Percentiles rank a stretch among this genome's conserved stretches.
phyloP scores from a whole-genome alignment of 805 yeast species.

The Priceomyces medius region DNA sequence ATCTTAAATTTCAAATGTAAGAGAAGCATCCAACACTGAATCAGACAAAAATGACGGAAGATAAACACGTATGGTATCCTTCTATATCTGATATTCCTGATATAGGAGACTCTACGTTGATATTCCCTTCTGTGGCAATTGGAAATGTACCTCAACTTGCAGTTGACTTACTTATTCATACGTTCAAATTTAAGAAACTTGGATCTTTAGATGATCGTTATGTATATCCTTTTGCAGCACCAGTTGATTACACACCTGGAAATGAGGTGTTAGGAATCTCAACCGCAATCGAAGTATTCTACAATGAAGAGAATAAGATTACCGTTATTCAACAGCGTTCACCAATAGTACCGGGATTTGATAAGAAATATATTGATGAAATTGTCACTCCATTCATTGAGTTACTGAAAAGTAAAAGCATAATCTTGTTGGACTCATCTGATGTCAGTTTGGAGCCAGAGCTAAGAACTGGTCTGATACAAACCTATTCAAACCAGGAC shows the following conservation, averaged over 20 bases:
- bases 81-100: not conserved
- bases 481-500: slow-evolving; percentile 29
- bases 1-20: too few species aligned
- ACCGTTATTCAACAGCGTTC: slow-evolving; percentile 79
- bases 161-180: slow-evolving; percentile 68
- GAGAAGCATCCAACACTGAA: too few species aligned
- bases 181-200: slow-evolving; percentile 51
- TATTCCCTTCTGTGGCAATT: slow-evolving; percentile 78
- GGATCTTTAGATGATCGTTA: slow-evolving; percentile 57
- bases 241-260: slow-evolving; percentile 50
- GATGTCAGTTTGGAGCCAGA: slow-evolving; percentile 55
- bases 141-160: slow-evolving; percentile 91
- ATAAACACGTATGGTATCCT: slow-evolving; percentile 3
- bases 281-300: slow-evolving; percentile 66
- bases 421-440: slow-evolving; percentile 67
- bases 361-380: slow-evolving; percentile 49
- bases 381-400: slow-evolving; percentile 51
- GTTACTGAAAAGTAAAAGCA: slow-evolving; percentile 37
- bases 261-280: slow-evolving; percentile 37
- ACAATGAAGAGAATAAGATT: slow-evolving; percentile 37
- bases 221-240: slow-evolving; percentile 82
- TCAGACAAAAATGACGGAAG: not conserved
- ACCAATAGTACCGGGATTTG: slow-evolving; percentile 72
- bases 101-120: slow-evolving; percentile 37
- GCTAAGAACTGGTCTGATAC: slow-evolving; percentile 21